A percentile compares a stretch with the other conserved stretches of the same genome.
Evolutionary conservation across 164 flowering plant species (phyloP).

Genomic region (Chimonanthus salicifolius): DNA sequence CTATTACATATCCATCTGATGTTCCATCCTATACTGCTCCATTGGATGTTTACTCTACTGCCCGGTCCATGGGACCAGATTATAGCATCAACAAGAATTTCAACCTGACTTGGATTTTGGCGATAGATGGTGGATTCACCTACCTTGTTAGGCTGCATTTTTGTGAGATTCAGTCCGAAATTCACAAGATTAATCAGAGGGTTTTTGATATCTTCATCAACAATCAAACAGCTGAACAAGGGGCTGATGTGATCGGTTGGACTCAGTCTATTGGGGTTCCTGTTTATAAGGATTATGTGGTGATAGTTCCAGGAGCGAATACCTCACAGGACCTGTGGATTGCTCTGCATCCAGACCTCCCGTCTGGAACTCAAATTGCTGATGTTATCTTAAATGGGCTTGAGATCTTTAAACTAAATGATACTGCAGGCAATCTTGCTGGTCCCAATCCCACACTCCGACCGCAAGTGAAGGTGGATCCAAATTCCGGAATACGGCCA

Average conservation of each 20-base stretch:
- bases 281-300: conserved; percentile 20
- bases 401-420: conserved; percentile 55
- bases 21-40: conserved; percentile 35
- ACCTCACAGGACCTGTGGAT: conserved; percentile 15
- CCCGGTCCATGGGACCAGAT: conserved; percentile 43
- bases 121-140: conserved; percentile 46
- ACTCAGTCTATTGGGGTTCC: conserved; percentile 18
- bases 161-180: conserved; percentile 34
- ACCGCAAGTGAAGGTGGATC: background rate
- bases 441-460: conserved; percentile 55
- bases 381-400: conserved; percentile 57
- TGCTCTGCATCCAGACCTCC: conserved; percentile 41
- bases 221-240: conserved; percentile 29
- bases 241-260: conserved; percentile 62
- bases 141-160: conserved; percentile 69
- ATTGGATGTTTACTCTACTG: conserved; percentile 41
- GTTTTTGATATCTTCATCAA: conserved; percentile 20
- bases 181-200: conserved; percentile 14
- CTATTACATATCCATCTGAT: conserved; percentile 21
- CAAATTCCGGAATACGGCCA: background rate
- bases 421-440: conserved; percentile 47
- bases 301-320: background rate
- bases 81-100: conserved; percentile 28
- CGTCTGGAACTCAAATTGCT: conserved; percentile 24
- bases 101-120: conserved; percentile 65